Conservation (phyloP, 2,329 filamentous ascomycete genomes). For the Aureobasidium sp. region DNA sequence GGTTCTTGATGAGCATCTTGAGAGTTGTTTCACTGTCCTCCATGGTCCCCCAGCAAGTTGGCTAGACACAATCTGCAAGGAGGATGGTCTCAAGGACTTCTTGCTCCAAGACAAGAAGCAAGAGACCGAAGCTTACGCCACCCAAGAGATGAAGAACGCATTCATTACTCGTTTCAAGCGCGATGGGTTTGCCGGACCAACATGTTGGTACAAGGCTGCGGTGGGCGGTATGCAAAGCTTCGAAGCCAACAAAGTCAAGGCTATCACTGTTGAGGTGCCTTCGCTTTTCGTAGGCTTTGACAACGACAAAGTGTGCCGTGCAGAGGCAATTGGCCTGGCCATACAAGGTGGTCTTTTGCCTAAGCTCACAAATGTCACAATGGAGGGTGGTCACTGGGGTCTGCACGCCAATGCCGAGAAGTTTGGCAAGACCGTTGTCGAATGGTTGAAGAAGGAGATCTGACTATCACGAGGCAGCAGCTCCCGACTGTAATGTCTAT, state of each 20-base stretch:
- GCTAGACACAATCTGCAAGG: constrained; percentile 32
- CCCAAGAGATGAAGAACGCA: constrained; percentile 25
- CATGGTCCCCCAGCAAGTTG: constrained; percentile 23
- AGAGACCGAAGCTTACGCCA: constrained; percentile 31
- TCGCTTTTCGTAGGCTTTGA: constrained; percentile 31
- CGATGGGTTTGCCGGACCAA: constrained; percentile 30
- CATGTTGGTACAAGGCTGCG: constrained; percentile 33
- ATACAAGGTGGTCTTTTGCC: constrained; percentile 21
- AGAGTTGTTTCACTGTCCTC: constrained; percentile 28
- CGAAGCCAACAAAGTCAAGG: constrained; percentile 26
- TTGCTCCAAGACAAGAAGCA: constrained; percentile 20
- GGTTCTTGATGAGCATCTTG: constrained; percentile 34
- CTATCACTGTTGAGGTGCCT: constrained; percentile 25
- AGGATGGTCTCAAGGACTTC: constrained; percentile 30
- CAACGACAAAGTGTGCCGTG: constrained; percentile 23
- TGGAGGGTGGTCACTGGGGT: constrained; percentile 24
- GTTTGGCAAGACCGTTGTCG: constrained; percentile 14
- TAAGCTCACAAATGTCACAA: constrained; percentile 18
- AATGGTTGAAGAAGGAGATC: constrained; percentile 7
- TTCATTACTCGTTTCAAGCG: constrained; percentile 29
- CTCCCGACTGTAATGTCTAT: background rate
- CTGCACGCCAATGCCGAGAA: constrained; percentile 24
- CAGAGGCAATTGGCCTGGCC: constrained; percentile 18
- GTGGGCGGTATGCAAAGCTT: constrained; percentile 24
- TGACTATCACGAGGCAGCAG: background rate